phyloP scores from a whole-genome alignment of 139 green algal species.

The Chlorella sp. region DNA sequence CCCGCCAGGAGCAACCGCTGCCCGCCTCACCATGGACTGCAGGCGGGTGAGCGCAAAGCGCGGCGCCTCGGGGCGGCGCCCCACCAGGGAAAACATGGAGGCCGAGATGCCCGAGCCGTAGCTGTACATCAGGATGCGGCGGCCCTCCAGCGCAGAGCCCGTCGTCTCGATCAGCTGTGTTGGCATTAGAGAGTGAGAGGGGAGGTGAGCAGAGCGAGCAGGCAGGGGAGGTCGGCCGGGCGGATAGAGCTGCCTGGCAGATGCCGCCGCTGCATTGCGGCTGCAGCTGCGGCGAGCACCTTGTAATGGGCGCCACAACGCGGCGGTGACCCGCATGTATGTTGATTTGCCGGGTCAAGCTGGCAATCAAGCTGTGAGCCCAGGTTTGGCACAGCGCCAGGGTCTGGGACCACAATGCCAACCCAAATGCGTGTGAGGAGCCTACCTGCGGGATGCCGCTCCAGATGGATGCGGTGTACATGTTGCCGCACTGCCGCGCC shows the following conservation, averaged over 20 bases:
- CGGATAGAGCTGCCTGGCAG: background rate
- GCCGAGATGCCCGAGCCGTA: conserved; percentile 79
- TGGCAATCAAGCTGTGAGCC: background rate
- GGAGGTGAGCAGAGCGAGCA: background rate
- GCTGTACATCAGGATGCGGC: conserved; percentile 75
- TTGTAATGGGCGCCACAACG: no score
- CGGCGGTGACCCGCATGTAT: no score
- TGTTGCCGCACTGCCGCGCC: conserved; percentile 71
- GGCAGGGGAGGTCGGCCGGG: background rate
- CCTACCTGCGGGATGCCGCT: conserved; percentile 28
- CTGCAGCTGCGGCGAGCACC: no score
- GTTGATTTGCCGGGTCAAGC: no score
- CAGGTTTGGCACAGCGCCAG: no score
- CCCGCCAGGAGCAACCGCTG: background rate
- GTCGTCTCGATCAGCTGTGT: conserved; percentile 56
- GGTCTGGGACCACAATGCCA: no score
- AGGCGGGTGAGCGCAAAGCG: conserved; percentile 49
- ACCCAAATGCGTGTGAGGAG: no score
- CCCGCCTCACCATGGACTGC: conserved; percentile 30
- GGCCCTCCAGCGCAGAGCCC: conserved; percentile 47
- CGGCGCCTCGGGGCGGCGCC: conserved; percentile 8
- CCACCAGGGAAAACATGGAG: conserved; percentile 64
- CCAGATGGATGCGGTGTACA: conserved; percentile 70
- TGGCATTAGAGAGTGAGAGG: background rate
- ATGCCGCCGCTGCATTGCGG: background rate